A percentile compares a stretch with the other conserved stretches of the same genome.
Evolutionary conservation across 129 eudicot species (phyloP).

Genomic region (Sambucus nigra): DNA sequence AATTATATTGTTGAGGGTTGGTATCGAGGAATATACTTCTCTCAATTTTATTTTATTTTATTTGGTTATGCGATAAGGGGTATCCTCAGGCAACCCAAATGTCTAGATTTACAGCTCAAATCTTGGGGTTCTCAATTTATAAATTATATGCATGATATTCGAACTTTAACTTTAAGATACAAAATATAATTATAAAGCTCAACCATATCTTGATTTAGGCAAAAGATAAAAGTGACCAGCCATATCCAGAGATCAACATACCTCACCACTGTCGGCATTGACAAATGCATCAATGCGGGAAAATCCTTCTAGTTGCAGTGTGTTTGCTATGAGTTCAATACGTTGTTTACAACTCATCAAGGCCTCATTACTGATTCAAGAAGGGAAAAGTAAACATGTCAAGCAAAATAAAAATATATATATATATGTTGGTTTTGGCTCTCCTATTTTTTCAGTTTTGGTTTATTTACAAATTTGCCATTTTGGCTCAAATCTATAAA

Average conservation of each 20-base stretch:
- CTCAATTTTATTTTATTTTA: too few species aligned
- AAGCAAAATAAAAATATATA: neutral
- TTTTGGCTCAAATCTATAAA: too few species aligned
- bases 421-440: too few species aligned
- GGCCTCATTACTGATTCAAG: conserved; percentile 48
- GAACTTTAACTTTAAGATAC: too few species aligned
- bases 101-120: too few species aligned
- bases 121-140: neutral
- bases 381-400: conserved; percentile 5
- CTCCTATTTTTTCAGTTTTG: too few species aligned
- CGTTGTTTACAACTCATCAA: conserved; percentile 61
- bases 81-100: too few species aligned
- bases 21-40: too few species aligned
- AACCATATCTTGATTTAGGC: conserved; percentile 1
- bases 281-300: conserved; percentile 94
- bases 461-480: too few species aligned
- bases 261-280: conserved; percentile 86
- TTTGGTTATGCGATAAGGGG: too few species aligned
- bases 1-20: too few species aligned
- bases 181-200: neutral
- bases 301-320: conserved; percentile 80
- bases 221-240: neutral
- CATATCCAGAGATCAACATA: conserved; percentile 18
- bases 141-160: too few species aligned
- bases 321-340: conserved; percentile 81